Conservation (phyloP, 2,329 filamentous ascomycete genomes). For the Colletotrichum gloeosporioides region DNA sequence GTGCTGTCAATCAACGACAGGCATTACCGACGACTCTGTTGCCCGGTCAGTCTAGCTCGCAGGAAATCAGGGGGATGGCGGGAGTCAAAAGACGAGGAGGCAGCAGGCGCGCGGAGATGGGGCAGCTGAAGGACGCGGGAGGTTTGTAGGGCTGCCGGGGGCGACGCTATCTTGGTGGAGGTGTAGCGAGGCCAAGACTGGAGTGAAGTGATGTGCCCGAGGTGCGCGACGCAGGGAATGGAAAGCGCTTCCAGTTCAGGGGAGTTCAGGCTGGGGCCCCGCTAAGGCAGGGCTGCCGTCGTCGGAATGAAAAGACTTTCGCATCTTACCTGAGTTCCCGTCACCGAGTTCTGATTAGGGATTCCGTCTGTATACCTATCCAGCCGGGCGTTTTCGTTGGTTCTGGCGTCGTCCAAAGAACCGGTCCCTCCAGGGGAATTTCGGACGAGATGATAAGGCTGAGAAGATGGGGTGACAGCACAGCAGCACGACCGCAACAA, state of each 20-base stretch:
- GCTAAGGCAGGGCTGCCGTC: background rate
- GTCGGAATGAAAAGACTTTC: background rate
- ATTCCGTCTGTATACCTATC: background rate
- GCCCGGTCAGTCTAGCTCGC: background rate
- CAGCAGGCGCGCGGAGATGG: background rate
- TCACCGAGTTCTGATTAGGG: background rate
- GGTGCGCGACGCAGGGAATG: background rate
- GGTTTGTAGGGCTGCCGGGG: slow-evolving; percentile 15
- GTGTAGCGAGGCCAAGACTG: background rate
- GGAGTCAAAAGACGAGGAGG: background rate
- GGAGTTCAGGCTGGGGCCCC: background rate
- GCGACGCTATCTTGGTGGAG: background rate
- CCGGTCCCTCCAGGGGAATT: slow-evolving; percentile 1
- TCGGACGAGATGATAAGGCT: background rate
- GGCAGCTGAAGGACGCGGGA: slow-evolving; percentile 3
- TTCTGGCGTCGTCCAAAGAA: background rate
- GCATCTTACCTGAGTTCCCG: background rate
- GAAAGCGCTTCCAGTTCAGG: background rate
- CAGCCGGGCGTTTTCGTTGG: background rate
- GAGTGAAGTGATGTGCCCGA: background rate
- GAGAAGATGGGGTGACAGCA: background rate
- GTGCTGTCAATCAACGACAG: background rate
- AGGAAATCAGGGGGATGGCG: background rate
- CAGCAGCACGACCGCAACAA: background rate
- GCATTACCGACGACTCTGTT: background rate